These are phyloP conservation scores for Allium fistulosum DNA, from an alignment of 106 monocot species.

Conservation along the genomic window DNA sequence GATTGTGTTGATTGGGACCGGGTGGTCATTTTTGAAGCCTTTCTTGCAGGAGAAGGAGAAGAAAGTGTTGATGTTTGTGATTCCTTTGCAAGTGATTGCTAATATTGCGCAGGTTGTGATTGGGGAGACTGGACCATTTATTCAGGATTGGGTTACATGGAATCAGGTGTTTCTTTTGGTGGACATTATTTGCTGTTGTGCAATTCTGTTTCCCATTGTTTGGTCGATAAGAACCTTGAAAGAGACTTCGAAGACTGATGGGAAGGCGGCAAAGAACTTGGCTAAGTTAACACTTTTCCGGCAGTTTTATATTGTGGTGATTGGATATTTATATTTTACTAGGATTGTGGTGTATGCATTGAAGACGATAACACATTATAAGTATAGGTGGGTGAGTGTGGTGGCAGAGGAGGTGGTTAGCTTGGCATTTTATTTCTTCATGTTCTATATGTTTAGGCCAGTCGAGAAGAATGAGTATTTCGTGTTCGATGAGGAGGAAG, in stretches of 20 bases:
- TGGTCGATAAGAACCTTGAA: slow-evolving; percentile 79
- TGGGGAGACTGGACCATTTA: slow-evolving; percentile 87
- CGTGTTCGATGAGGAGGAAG: slow-evolving; percentile 65
- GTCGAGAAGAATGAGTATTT: slow-evolving; percentile 42
- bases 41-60: slow-evolving; percentile 93
- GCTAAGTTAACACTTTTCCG: slow-evolving; percentile 83
- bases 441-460: slow-evolving; percentile 70
- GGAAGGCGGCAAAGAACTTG: slow-evolving; percentile 84
- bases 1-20: slow-evolving; percentile 85
- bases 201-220: slow-evolving; percentile 79
- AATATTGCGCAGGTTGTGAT: slow-evolving; percentile 79
- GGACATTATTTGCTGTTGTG: slow-evolving; percentile 82
- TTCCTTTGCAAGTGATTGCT: slow-evolving; percentile 82
- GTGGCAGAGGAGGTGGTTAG: slow-evolving; percentile 60
- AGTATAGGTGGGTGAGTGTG: slow-evolving; percentile 84
- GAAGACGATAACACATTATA: slow-evolving; percentile 66
- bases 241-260: slow-evolving; percentile 91
- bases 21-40: slow-evolving; percentile 93
- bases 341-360: slow-evolving; percentile 89
- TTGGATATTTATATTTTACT: slow-evolving; percentile 90
- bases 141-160: slow-evolving; percentile 72
- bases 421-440: slow-evolving; percentile 63
- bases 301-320: slow-evolving; percentile 79
- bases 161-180: slow-evolving; percentile 80
- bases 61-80: slow-evolving; percentile 88